Evolutionary conservation across 2,329 filamentous ascomycete genomes (phyloP).

Genomic region (Beauveria bassiana): DNA sequence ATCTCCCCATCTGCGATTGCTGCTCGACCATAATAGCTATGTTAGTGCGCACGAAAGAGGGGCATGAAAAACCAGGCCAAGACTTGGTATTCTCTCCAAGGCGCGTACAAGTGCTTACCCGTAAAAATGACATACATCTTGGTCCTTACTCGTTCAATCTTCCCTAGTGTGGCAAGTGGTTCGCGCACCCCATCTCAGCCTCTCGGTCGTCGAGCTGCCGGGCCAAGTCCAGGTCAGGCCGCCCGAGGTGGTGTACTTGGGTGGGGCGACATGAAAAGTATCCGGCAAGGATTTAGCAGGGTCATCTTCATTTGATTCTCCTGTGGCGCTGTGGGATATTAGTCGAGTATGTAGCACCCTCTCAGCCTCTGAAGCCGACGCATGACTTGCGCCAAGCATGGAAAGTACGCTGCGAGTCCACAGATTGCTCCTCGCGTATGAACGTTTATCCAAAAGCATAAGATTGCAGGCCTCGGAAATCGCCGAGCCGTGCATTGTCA

Average conservation of each 20-base stretch:
- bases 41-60: background rate
- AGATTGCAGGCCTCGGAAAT: too few species aligned
- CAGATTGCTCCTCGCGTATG: too few species aligned
- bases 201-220: background rate
- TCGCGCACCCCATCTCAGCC: background rate
- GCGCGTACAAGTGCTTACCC: background rate
- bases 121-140: background rate
- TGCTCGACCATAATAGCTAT: background rate
- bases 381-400: background rate
- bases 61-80: background rate
- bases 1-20: background rate
- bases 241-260: background rate
- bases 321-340: background rate
- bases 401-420: too few species aligned
- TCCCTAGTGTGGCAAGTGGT: background rate
- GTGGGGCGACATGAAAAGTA: conserved; percentile 6
- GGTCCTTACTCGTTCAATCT: background rate
- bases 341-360: background rate
- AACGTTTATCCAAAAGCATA: too few species aligned
- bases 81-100: background rate
- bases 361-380: too few species aligned
- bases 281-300: background rate
- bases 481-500: too few species aligned
- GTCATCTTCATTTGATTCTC: background rate
- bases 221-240: conserved; percentile 1